phyloP scores from a whole-genome alignment of 768 basidiomycete genomes.

The Boletus vinaceobasis region DNA sequence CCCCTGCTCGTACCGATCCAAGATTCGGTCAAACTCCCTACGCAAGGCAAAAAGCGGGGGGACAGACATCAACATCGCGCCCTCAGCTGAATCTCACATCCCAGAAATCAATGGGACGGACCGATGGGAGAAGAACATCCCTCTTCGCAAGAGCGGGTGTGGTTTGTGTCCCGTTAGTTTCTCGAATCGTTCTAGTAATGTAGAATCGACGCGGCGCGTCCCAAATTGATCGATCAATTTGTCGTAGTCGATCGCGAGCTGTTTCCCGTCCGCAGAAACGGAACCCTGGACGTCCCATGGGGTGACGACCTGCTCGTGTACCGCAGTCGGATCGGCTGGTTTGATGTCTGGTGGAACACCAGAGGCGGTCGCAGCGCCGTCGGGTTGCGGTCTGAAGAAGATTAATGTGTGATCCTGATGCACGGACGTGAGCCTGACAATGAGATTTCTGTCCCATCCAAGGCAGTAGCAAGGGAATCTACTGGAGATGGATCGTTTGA shows the following conservation, averaged over 20 bases:
- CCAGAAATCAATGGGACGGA: slow-evolving; percentile 33
- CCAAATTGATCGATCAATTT: slow-evolving; percentile 94
- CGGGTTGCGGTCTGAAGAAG: slow-evolving; percentile 12
- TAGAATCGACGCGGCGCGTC: slow-evolving; percentile 73
- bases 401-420: neutral
- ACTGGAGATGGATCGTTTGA: slow-evolving; percentile 24
- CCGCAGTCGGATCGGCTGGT: slow-evolving; percentile 27
- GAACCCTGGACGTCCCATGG: slow-evolving; percentile 98
- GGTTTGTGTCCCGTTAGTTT: slow-evolving; percentile 83
- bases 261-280: slow-evolving; percentile 81
- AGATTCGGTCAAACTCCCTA: slow-evolving; percentile 90
- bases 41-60: neutral
- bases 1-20: slow-evolving; percentile 93
- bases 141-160: slow-evolving; percentile 83
- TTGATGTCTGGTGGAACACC: slow-evolving; percentile 29
- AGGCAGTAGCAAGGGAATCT: slow-evolving; percentile 25
- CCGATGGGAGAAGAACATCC: slow-evolving; percentile 99
- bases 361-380: slow-evolving; percentile 1
- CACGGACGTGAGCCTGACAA: slow-evolving; percentile 25
- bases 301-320: slow-evolving; percentile 78
- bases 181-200: slow-evolving; percentile 85
- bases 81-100: neutral
- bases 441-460: slow-evolving; percentile 28
- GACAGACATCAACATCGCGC: neutral
- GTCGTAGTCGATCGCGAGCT: slow-evolving; percentile 94